Conservation (phyloP, 73 alveolate species). For the Paramecium sexaurelia region DNA sequence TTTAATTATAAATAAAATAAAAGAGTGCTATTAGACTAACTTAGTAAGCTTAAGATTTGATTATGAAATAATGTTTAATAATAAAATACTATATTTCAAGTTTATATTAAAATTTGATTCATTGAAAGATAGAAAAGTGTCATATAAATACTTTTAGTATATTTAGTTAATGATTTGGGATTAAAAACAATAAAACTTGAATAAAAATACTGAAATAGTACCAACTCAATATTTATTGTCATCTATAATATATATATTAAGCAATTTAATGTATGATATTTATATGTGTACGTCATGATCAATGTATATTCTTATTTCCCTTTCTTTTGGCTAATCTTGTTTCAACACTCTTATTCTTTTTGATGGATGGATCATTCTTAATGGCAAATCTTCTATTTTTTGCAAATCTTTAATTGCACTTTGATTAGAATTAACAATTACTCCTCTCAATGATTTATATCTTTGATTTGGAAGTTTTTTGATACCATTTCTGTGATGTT, state of each 20-base stretch:
- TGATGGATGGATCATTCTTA: conserved; percentile 69
- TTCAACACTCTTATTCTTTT: conserved; percentile 66
- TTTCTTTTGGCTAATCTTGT: conserved; percentile 40
- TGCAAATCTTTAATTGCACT: conserved; percentile 67
- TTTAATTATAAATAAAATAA: neutral
- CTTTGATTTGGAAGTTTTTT: conserved; percentile 5
- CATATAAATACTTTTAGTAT: too few species aligned
- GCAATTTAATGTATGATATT: neutral
- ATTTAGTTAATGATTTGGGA: too few species aligned
- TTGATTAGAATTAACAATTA: neutral
- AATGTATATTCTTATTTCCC: neutral
- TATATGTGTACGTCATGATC: conserved; percentile 25
- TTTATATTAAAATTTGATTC: too few species aligned
- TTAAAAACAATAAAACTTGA: neutral
- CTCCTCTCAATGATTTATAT: conserved; percentile 50
- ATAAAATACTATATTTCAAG: too few species aligned
- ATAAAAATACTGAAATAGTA: neutral
- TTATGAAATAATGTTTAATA: neutral
- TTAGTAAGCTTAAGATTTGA: too few species aligned
- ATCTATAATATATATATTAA: neutral
- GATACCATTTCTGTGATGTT: conserved; percentile 49
- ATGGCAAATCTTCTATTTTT: conserved; percentile 70
- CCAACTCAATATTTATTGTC: neutral
- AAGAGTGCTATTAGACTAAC: neutral
- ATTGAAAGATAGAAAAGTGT: too few species aligned